Evolutionary conservation across 2,329 filamentous ascomycete genomes (phyloP).

Genomic region (Penicillium sp.): DNA sequence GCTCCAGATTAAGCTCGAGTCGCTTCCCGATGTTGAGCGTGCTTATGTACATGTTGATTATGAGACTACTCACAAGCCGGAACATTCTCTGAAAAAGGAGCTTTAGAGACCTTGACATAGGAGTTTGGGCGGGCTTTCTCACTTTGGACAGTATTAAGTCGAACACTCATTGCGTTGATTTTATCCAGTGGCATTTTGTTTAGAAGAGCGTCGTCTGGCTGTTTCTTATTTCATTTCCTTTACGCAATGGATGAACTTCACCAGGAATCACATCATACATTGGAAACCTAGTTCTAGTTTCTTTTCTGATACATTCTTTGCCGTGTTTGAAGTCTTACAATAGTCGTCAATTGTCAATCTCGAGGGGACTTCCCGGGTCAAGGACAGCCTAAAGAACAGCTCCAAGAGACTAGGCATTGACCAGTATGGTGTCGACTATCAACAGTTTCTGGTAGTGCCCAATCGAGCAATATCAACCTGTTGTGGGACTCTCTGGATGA

Average conservation of each 20-base stretch:
- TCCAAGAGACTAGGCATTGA: not conserved
- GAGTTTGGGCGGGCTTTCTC: not conserved
- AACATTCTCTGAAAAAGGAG: constrained; percentile 70
- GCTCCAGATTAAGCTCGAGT: constrained; percentile 90
- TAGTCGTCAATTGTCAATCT: not conserved
- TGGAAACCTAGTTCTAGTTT: not conserved
- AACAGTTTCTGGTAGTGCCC: not conserved
- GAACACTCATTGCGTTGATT: not conserved
- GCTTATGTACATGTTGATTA: constrained; percentile 98
- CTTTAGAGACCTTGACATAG: constrained; percentile 36
- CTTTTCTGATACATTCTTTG: not conserved
- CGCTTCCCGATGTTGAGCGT: constrained; percentile 83
- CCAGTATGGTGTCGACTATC: not conserved
- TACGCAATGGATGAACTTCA: not conserved
- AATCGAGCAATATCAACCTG: not conserved
- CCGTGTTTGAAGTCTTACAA: not conserved
- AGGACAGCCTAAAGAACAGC: not conserved
- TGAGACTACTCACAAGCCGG: constrained; percentile 91
- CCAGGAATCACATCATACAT: not conserved
- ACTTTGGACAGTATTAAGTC: not conserved
- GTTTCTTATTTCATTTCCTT: not conserved
- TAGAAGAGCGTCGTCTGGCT: not conserved
- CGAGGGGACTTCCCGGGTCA: not conserved
- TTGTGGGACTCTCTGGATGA: not conserved
- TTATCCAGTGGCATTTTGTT: not conserved